These are phyloP conservation scores for Backusella westeae DNA, from an alignment of 192 early-diverging fungal genomes.

Conservation along the genomic window DNA sequence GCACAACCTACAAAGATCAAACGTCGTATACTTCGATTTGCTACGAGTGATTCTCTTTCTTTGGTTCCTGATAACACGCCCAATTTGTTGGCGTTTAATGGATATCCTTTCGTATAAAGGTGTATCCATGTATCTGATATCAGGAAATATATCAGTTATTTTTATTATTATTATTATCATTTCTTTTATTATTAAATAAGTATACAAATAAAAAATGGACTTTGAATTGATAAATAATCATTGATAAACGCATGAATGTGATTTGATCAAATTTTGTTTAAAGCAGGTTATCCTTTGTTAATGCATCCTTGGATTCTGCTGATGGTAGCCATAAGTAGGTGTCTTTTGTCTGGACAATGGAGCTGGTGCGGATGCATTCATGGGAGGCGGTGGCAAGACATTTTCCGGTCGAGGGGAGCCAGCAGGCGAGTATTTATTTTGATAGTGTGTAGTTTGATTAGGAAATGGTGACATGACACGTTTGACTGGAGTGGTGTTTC, in stretches of 20 bases:
- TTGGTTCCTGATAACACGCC: constrained; percentile 55
- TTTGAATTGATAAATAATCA: not conserved
- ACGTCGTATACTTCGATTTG: constrained; percentile 52
- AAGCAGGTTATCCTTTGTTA: not conserved
- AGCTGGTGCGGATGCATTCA: not conserved
- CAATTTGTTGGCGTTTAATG: constrained; percentile 73
- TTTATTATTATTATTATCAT: not conserved
- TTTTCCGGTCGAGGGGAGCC: not conserved
- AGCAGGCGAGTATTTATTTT: not conserved
- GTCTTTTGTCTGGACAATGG: not conserved
- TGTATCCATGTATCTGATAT: not conserved
- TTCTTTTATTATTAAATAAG: not conserved
- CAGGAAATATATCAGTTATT: not conserved
- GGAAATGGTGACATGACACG: constrained; percentile 1
- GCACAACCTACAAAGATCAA: constrained; percentile 66
- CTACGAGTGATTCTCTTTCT: constrained; percentile 59
- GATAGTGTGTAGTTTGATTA: not conserved
- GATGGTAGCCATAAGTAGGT: not conserved
- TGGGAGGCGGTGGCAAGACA: not conserved
- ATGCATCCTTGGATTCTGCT: not conserved
- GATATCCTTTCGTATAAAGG: not conserved
- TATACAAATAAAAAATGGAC: not conserved
- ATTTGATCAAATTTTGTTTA: not conserved
- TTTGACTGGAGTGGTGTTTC: not conserved
- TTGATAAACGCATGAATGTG: no score